These are phyloP conservation scores for Nannochloropsis salina DNA, from an alignment of 108 stramenopile genomes.

Conservation along the genomic window DNA sequence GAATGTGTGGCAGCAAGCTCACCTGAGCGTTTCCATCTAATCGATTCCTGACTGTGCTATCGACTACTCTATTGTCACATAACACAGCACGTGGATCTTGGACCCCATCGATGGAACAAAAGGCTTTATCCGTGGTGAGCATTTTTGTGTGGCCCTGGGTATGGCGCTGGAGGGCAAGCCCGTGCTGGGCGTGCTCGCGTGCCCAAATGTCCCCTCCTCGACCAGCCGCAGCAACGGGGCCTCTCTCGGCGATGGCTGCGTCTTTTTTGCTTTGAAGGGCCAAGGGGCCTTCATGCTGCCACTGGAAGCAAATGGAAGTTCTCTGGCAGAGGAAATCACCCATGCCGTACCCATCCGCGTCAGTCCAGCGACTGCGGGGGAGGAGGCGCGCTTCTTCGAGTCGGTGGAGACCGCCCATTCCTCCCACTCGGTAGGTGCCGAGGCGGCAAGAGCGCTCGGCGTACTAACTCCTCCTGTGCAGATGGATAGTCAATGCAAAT, in stretches of 20 bases:
- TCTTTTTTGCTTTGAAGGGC: conserved; percentile 67
- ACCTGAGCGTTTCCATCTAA: no score
- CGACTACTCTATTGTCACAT: not conserved
- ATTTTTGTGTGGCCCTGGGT: not conserved
- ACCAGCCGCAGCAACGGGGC: not conserved
- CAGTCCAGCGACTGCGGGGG: not conserved
- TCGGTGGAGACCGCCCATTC: conserved; percentile 36
- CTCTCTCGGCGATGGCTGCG: conserved; percentile 48
- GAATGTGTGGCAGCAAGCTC: no score
- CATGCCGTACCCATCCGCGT: not conserved
- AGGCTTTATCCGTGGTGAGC: not conserved
- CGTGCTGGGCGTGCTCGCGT: conserved; percentile 66
- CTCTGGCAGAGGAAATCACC: conserved; percentile 26
- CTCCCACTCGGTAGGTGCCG: conserved; percentile 33
- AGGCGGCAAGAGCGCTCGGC: conserved; percentile 31
- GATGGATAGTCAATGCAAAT: conserved; percentile 74
- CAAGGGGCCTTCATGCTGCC: conserved; percentile 65
- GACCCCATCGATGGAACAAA: conserved; percentile 89
- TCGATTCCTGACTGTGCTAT: no score
- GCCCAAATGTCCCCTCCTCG: conserved; percentile 63
- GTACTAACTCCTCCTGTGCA: conserved; percentile 39
- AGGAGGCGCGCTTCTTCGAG: conserved; percentile 35
- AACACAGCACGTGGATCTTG: conserved; percentile 59
- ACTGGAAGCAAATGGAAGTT: conserved; percentile 18
- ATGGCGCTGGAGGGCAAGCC: conserved; percentile 54